These are phyloP conservation scores for Trichoderma guizhouense DNA, from an alignment of 2,329 filamentous ascomycete genomes.

Conservation along the genomic window DNA sequence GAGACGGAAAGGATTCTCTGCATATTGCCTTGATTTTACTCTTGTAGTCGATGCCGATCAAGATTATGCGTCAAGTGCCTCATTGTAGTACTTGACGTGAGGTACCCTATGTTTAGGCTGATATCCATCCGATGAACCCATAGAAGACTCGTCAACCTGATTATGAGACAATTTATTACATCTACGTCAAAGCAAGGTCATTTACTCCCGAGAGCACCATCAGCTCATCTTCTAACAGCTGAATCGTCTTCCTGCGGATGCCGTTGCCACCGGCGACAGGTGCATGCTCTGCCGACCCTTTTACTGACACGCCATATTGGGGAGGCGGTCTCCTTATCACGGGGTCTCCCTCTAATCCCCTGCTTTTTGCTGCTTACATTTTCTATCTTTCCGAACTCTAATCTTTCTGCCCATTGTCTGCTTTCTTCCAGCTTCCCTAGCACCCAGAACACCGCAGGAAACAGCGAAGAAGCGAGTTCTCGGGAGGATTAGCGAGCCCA, in stretches of 20 bases:
- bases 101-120: conserved; percentile 11
- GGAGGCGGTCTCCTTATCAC: not conserved
- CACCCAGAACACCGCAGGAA: not conserved
- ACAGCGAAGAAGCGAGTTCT: not conserved
- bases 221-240: too few species aligned
- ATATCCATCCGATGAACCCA: not conserved
- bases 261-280: not conserved
- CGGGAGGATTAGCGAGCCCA: not conserved
- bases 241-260: not conserved
- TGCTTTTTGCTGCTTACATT: not conserved
- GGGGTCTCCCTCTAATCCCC: not conserved
- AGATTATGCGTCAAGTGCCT: not conserved
- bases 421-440: not conserved
- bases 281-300: not conserved
- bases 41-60: too few species aligned
- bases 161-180: conserved; percentile 13
- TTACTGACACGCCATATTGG: not conserved
- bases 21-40: not conserved
- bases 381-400: not conserved
- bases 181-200: not conserved
- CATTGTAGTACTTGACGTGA: not conserved
- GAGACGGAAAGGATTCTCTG: not conserved
- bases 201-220: not conserved
- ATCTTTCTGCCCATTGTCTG: not conserved
- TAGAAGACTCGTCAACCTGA: not conserved